These are phyloP conservation scores for Yarrowia bubula DNA, from an alignment of 805 yeast species.

Conservation along the genomic window DNA sequence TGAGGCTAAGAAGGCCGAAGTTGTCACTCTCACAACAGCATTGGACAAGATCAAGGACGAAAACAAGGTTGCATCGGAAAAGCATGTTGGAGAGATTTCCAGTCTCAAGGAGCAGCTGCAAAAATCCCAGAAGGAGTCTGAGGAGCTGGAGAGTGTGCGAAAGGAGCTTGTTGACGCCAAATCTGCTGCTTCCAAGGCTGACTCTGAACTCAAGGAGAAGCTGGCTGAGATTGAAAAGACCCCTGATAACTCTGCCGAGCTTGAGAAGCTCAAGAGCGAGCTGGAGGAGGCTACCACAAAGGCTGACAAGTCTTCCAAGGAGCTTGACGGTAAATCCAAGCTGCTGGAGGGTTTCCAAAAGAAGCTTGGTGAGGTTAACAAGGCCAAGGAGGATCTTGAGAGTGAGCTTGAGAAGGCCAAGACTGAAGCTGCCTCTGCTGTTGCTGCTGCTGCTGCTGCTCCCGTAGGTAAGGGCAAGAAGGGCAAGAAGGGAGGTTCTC, in stretches of 20 bases:
- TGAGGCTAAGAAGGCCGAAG: not conserved
- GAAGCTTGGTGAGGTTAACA: constrained; percentile 18
- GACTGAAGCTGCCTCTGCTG: constrained; percentile 9
- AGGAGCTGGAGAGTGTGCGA: not conserved
- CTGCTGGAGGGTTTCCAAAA: constrained; percentile 17
- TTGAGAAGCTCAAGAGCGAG: not conserved
- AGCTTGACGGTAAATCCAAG: constrained; percentile 1
- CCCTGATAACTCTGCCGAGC: not conserved
- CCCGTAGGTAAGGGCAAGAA: constrained; percentile 29
- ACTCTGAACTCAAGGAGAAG: constrained; percentile 13
- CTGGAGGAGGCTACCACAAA: not conserved
- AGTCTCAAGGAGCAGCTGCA: constrained; percentile 11
- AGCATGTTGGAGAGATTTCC: not conserved
- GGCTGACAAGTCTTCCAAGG: constrained; percentile 1
- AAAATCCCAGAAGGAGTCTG: not conserved
- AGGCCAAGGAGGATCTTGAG: constrained; percentile 23
- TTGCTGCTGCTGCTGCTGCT: constrained; percentile 21
- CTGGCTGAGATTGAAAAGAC: not conserved
- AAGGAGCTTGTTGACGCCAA: constrained; percentile 16
- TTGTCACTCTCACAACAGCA: not conserved
- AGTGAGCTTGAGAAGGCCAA: constrained; percentile 25
- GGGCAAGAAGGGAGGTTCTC: constrained; percentile 29
- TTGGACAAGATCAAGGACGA: constrained; percentile 1
- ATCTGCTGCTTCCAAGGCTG: not conserved
- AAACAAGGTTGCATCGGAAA: constrained; percentile 3